phyloP scores from a whole-genome alignment of 139 green algal species.

The Chlamydomonas sp. region DNA sequence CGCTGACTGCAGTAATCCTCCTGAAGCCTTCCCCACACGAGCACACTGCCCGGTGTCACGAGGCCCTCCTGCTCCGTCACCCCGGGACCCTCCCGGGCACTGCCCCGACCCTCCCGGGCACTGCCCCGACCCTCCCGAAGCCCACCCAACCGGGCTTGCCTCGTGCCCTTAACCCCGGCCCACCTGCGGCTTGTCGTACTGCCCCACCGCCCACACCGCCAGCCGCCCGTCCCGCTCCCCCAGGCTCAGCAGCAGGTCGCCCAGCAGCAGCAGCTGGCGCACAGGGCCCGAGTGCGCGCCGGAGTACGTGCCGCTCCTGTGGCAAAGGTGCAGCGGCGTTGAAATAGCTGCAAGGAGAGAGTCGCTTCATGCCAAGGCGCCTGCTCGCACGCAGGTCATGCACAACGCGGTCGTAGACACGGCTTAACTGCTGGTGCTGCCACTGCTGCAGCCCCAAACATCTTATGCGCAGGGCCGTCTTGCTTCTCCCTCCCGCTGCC shows the following conservation, averaged over 20 bases:
- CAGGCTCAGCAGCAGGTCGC: slow-evolving; percentile 84
- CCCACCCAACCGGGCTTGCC: not conserved
- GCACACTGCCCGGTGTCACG: no score
- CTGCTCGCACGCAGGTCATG: no score
- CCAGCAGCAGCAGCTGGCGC: slow-evolving; percentile 84
- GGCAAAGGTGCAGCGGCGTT: no score
- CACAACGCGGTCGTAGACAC: no score
- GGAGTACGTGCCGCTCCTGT: slow-evolving; percentile 66
- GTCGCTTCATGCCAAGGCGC: no score
- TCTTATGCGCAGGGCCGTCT: not conserved
- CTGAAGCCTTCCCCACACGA: no score
- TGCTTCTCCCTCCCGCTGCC: not conserved
- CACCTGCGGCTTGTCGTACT: slow-evolving; percentile 58
- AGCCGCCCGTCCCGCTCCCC: slow-evolving; percentile 64
- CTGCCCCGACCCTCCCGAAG: not conserved
- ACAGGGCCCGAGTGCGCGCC: slow-evolving; percentile 54
- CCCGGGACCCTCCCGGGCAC: not conserved
- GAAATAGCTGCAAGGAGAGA: no score
- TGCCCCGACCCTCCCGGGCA: not conserved
- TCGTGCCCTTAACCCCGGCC: not conserved
- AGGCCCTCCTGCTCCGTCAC: no score
- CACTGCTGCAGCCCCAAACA: no score
- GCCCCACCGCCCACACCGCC: slow-evolving; percentile 77
- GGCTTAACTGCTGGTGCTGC: no score
- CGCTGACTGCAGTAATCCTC: no score